Base-by-base conservation (phyloP, 2,329 filamentous ascomycete species). In the Massarina eburnea region DNA sequence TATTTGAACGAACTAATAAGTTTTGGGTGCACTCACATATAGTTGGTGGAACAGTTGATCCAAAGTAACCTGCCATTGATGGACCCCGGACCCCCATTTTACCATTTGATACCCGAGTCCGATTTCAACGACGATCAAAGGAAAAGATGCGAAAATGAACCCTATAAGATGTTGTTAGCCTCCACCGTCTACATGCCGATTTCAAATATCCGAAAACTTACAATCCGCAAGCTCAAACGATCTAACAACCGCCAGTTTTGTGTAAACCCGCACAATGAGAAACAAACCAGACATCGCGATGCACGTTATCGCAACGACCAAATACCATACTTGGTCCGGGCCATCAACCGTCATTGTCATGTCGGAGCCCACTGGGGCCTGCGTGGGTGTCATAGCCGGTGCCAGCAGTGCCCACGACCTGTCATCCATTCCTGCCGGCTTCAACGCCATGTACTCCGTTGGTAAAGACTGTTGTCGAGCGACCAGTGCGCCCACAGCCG, bases 31-130 rank as follows among this genome's bases (percentile, higher is more conserved):
- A 20, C 39, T n/a, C 51, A 63, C 61, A 29, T 58, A 62, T 14
- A 62, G 50, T 35, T 61, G 59, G 8, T 58, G 46, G 45, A 61
- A 61, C 8, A 63, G 44, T 30, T 62, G 52, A 8, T 46, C 51
- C 20, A 58, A 35, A 10, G 58, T 58, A 8, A 64, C 36, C 46
- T 64, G 58, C 61, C 61, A 64, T 41, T 62, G 59, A 48, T 64
- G 61, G 3, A 62, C 59, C 8, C 61, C 61, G 20, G 58, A 54
- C n/a, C 61, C 61, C 52, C 52, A 62, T 29, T 57, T 56, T 2
- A 61, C 55, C 55, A 60, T 61, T 17, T 52, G 45, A 18, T 58
- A 59, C 18, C 59, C 61, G 38, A 62, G 45, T 5, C 39, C 53
- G 12, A 61, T 43, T 38, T 60, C 55, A 15, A 41, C 40, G 17